Conservation (phyloP, 1,139 yeast genomes). For the Saccharomyces hybrid region DNA sequence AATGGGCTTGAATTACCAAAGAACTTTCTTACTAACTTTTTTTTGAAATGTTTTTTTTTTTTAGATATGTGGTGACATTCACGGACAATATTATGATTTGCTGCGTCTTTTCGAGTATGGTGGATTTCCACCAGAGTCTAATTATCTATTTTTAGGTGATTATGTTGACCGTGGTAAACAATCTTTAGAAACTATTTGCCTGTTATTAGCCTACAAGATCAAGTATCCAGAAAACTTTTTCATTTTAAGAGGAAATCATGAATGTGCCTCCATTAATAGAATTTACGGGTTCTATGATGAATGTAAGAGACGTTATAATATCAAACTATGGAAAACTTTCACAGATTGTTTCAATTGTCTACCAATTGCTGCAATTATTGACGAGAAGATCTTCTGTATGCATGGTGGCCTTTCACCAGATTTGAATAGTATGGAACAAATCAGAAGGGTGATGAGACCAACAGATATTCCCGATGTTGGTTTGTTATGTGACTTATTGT, state of each 20-base stretch:
- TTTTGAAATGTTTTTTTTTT: no score
- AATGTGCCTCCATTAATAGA: conserved; percentile 93
- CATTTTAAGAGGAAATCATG: conserved; percentile 91
- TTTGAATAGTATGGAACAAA: conserved; percentile 94
- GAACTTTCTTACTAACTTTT: conserved; percentile 2
- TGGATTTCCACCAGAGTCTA: no score
- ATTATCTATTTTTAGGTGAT: no score
- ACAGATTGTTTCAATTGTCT: no score
- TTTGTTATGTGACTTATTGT: conserved; percentile 82
- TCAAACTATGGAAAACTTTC: conserved; percentile 96
- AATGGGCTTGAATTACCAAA: not conserved
- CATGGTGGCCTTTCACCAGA: no score
- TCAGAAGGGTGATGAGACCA: conserved; percentile 96
- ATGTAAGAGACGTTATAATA: conserved; percentile 93
- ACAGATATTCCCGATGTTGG: conserved; percentile 98
- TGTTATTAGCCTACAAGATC: conserved; percentile 87
- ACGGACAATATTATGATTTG: conserved; percentile 93
- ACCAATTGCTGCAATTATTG: no score
- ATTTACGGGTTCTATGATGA: conserved; percentile 95
- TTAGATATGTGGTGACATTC: conserved; percentile 80
- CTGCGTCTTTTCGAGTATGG: conserved; percentile 93
- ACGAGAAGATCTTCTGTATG: no score
- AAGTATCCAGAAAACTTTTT: conserved; percentile 96
- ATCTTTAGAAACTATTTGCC: conserved; percentile 87
- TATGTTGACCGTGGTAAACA: conserved; percentile 98